Evolutionary conservation across 1,139 yeast genomes (phyloP), one percentile per base, ranked within the genome.

Genomic region (Hansenula lynferdii): DNA sequence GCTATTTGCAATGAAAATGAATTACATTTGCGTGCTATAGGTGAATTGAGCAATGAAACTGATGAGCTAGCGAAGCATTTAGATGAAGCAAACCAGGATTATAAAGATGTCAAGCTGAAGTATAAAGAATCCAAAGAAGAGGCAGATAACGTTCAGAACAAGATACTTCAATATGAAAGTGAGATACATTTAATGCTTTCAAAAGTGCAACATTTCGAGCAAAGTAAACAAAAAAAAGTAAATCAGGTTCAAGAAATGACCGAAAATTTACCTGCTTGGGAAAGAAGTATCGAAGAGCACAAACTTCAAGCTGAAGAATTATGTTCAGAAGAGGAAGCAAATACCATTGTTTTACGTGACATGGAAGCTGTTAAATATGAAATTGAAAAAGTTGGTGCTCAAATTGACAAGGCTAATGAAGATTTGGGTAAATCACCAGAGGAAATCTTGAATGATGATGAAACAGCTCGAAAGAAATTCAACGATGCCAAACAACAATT

Each of bases 351-450:
- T 9, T 38, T 62, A 1, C 55, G 57, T 10, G 51, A 60, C 9
- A 51, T 54, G 15, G 66, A 65, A 7, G 57, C 56, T 4, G 60
- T 72, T 16, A 62, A 60, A 38, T 38, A 44, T 4, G 68, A 67
- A 47, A 53, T 70, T 27, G 57, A 55, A 25, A 51, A 52, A 9
- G 55, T 70, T 24, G 57, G 62, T 5, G 49, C 46, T 25, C 54
- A 57, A 23, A 58, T 72, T 26, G 50, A 54, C 19, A 54, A 54
- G 25, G 67, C 70, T 4, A 72, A 71, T 42, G 54, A 57, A 36
- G 53, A 54, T 17, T 50, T 70, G 10, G 77, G 76, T 4, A 58
- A 69, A 43, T 51, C 72, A 2, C 67, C 70, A 30, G 72, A 67
- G 26, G 60, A 64, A 30, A 67, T 72, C 5, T 52, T 65, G 17